These are phyloP conservation scores for Aspergillus floridensis DNA, from an alignment of 2,329 filamentous ascomycete genomes.

Conservation along the genomic window DNA sequence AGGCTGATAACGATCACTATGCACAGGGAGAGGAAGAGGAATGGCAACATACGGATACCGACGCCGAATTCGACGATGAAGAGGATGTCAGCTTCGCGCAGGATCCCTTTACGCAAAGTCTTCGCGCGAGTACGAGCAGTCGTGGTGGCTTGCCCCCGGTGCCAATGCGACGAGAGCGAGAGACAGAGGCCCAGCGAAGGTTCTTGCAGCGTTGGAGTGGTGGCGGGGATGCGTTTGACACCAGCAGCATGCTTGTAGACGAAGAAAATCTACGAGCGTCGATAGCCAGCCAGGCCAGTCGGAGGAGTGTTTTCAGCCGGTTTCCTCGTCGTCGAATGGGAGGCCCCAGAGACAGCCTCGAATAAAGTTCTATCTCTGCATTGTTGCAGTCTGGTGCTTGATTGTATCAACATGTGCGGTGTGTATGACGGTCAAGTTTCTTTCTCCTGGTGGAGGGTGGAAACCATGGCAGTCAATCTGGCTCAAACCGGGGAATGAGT, in stretches of 20 bases:
- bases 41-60: slow-evolving; percentile 77
- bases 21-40: slow-evolving; percentile 55
- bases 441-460: too few species aligned
- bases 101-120: slow-evolving; percentile 26
- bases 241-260: slow-evolving; percentile 36
- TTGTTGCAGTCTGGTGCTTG: not conserved
- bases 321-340: slow-evolving; percentile 41
- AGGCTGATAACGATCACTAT: slow-evolving; percentile 46
- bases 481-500: too few species aligned
- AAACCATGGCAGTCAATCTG: too few species aligned
- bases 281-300: slow-evolving; percentile 32
- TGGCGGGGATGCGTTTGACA: slow-evolving; percentile 35
- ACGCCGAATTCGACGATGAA: slow-evolving; percentile 57
- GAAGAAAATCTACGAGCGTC: slow-evolving; percentile 36
- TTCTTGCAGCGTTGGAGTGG: slow-evolving; percentile 42
- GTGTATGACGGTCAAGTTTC: too few species aligned
- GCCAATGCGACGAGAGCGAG: slow-evolving; percentile 25
- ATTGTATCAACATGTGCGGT: not conserved
- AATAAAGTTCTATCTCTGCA: slow-evolving; percentile 28
- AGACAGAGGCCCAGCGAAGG: slow-evolving; percentile 41
- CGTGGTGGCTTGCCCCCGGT: slow-evolving; percentile 31
- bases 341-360: slow-evolving; percentile 53
- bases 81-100: slow-evolving; percentile 32
- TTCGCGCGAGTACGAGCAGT: slow-evolving; percentile 36
- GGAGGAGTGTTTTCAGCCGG: slow-evolving; percentile 34